Evolutionary conservation across 108 stramenopile genomes (phyloP).

Genomic region (Cyclotella cryptica): DNA sequence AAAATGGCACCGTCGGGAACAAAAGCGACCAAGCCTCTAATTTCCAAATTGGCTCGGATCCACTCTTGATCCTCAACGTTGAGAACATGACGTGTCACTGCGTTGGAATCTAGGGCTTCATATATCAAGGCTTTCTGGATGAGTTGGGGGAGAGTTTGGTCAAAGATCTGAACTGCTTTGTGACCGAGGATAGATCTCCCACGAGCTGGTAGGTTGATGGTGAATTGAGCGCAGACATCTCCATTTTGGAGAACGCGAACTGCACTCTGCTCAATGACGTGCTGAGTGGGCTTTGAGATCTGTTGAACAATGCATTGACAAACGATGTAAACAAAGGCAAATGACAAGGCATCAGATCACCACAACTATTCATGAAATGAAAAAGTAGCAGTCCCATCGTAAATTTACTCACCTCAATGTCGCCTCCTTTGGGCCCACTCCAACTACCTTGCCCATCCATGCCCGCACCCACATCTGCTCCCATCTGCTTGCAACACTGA

Average conservation of each 20-base stretch:
- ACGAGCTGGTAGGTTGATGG: constrained; percentile 92
- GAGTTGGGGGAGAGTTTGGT: constrained; percentile 70
- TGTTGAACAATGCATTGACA: constrained; percentile 18
- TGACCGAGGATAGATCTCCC: constrained; percentile 90
- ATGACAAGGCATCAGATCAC: neutral
- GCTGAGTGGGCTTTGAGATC: constrained; percentile 87
- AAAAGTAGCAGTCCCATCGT: neutral
- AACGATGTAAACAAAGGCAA: neutral
- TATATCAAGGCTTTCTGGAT: constrained; percentile 62
- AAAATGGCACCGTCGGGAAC: constrained; percentile 89
- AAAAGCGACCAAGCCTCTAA: constrained; percentile 84
- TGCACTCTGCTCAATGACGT: constrained; percentile 91
- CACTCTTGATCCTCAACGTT: constrained; percentile 90
- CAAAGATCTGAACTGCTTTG: constrained; percentile 83
- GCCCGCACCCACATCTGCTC: constrained; percentile 77
- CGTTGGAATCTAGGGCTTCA: constrained; percentile 54
- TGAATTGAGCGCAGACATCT: constrained; percentile 84
- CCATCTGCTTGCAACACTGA: constrained; percentile 63
- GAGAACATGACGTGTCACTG: constrained; percentile 75
- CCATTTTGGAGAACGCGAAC: constrained; percentile 69
- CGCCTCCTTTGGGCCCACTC: constrained; percentile 91
- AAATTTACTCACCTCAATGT: constrained; percentile 63
- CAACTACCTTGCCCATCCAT: constrained; percentile 56
- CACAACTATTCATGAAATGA: neutral
- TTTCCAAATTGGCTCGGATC: constrained; percentile 72